Evolutionary conservation across 176 grass and related monocot genomes (phyloP), one percentile per base, ranked within the genome.

Genomic region (Musa acuminata): DNA sequence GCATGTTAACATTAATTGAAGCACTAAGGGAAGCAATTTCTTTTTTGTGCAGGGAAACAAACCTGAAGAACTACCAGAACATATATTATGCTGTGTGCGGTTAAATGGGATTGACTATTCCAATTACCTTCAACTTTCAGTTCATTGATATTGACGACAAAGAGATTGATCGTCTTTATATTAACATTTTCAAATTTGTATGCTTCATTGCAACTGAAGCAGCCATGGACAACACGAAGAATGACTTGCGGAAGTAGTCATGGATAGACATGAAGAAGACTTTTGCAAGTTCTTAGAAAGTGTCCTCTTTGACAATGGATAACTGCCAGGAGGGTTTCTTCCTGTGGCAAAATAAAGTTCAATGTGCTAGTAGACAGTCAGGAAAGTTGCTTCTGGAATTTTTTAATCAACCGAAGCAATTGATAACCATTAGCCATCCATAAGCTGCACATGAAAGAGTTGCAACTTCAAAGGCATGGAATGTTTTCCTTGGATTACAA

Each of bases 81-180:
- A 77, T 50, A 14, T 77, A 11, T 77, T 77, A 51, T 77, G 75
- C 49, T 77, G 75, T 16, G 58, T 64, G n/a, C 17, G 49, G 43
- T 52, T 77, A 35, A 77, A 77, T 26, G 58, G 25, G 25, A 77
- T 77, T 20, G 75, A 77, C 43, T 77, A 77, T n/a, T 9, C 75
- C 57, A 63, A 65, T 52, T 77, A 77, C 49, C 13, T 14, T 16
- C 75, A 51, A 10, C 75, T 77, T 23, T 59, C 49, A 20, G 59
- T 64, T 5, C 74, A 64, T 64, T 49, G 14, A 52, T 50, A 20
- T 72, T 52, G 49, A 72, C 2, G 11, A 52, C 17, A 51, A 14
- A 11, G n/a, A 11, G 11, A 50, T 6, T 70, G 67, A 49, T 49
- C 11, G 8, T 70, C 8, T 17, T 49, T 50, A 69, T 12, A 69